phyloP scores from a whole-genome alignment of 352 stramenopile genomes.

The Pythium aphanidermatum region DNA sequence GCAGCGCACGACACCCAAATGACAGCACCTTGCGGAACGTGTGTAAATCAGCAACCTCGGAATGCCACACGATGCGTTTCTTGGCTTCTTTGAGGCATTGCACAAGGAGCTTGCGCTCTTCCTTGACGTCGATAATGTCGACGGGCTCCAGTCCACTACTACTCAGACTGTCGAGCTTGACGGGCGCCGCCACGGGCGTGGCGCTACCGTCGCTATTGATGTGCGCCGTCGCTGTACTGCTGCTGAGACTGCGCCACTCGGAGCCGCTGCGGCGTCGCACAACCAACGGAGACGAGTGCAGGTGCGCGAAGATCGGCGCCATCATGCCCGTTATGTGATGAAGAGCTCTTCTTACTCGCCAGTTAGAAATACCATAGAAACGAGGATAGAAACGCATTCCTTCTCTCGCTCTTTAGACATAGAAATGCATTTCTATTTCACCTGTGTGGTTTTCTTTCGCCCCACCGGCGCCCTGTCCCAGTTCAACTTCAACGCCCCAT shows the following conservation, averaged over 20 bases:
- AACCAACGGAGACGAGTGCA: constrained; percentile 81
- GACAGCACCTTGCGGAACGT: constrained; percentile 78
- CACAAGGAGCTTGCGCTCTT: constrained; percentile 67
- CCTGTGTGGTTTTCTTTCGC: no score
- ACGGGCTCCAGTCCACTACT: constrained; percentile 58
- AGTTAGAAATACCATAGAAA: no score
- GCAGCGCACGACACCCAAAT: constrained; percentile 65
- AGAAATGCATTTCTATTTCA: no score
- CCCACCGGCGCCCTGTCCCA: no score
- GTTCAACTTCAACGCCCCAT: no score
- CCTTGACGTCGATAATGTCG: constrained; percentile 82
- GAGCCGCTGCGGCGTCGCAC: constrained; percentile 49
- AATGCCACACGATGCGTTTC: constrained; percentile 65
- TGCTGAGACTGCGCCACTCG: constrained; percentile 59
- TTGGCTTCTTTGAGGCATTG: constrained; percentile 66
- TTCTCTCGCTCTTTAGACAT: no score
- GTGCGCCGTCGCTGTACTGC: constrained; percentile 1
- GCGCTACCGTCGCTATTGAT: no score
- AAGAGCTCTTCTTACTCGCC: no score
- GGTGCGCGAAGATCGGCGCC: constrained; percentile 63
- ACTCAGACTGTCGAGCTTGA: constrained; percentile 11
- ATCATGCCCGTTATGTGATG: background rate
- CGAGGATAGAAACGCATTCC: no score
- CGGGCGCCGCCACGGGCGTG: background rate
- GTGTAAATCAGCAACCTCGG: constrained; percentile 72